A percentile compares a stretch with the other conserved stretches of the same genome.
phyloP scores from a whole-genome alignment of 2,329 filamentous ascomycete genomes.

The Sclerotiophoma versabilis region DNA sequence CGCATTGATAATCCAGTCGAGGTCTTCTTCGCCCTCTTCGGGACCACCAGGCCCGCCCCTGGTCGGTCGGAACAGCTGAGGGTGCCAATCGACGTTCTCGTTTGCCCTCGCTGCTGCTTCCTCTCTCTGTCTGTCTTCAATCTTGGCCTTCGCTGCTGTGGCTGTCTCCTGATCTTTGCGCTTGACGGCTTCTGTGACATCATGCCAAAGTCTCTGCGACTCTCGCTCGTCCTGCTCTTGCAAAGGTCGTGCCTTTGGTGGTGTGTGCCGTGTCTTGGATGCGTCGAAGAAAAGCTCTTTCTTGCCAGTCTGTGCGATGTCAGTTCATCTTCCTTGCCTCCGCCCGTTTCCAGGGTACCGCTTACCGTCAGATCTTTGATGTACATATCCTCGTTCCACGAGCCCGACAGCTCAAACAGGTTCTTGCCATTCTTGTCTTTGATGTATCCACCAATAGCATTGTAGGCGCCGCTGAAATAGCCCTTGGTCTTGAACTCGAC shows the following conservation, averaged over 20 bases:
- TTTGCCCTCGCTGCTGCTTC: slow-evolving; percentile 82
- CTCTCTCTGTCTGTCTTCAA: slow-evolving; percentile 90
- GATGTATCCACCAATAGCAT: slow-evolving; percentile 91
- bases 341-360: background rate
- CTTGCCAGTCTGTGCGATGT: slow-evolving; percentile 74
- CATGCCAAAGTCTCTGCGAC: slow-evolving; percentile 86
- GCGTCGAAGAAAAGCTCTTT: slow-evolving; percentile 92
- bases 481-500: slow-evolving; percentile 99
- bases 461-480: slow-evolving; percentile 95
- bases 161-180: slow-evolving; percentile 86
- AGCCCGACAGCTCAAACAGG: slow-evolving; percentile 85
- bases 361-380: slow-evolving; percentile 81
- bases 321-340: background rate
- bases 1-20: slow-evolving; percentile 95
- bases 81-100: slow-evolving; percentile 85
- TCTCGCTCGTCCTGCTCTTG: slow-evolving; percentile 89
- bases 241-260: slow-evolving; percentile 76
- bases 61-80: slow-evolving; percentile 81
- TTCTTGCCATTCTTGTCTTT: slow-evolving; percentile 85
- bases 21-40: slow-evolving; percentile 83
- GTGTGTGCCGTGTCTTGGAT: slow-evolving; percentile 74
- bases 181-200: slow-evolving; percentile 81
- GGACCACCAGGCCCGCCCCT: slow-evolving; percentile 71
- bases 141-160: slow-evolving; percentile 94
- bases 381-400: slow-evolving; percentile 95